These are phyloP conservation scores for Xylaria sp. DNA, from an alignment of 2,329 filamentous ascomycete genomes.

Conservation along the genomic window DNA sequence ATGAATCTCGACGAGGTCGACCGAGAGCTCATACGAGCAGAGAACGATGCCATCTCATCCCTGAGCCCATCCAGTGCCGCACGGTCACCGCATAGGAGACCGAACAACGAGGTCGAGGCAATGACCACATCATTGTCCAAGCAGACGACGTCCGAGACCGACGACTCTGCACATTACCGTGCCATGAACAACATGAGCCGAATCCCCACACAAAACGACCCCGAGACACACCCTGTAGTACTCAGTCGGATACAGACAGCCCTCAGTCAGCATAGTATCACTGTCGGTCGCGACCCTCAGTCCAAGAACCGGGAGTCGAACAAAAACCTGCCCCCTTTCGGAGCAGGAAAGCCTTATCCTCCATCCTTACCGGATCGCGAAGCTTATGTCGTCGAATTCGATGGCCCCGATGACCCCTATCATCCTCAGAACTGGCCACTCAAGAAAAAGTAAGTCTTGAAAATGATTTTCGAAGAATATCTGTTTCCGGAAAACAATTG, in stretches of 20 bases:
- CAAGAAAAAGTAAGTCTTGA: conserved; percentile 62
- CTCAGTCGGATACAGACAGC: conserved; percentile 67
- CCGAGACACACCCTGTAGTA: conserved; percentile 64
- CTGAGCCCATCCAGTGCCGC: conserved; percentile 1
- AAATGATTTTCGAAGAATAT: too few relatives aligned
- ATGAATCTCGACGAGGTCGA: conserved; percentile 47
- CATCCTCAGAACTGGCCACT: conserved; percentile 85
- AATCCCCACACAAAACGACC: conserved; percentile 59
- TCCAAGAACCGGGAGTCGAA: conserved; percentile 38
- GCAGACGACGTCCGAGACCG: conserved; percentile 44
- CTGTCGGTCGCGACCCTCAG: conserved; percentile 55
- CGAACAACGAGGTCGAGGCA: conserved; percentile 54
- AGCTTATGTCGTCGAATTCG: conserved; percentile 79
- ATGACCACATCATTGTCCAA: conserved; percentile 50
- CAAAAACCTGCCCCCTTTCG: conserved; percentile 62
- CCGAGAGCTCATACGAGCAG: conserved; percentile 47
- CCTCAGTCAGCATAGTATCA: conserved; percentile 63
- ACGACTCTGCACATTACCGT: conserved; percentile 33
- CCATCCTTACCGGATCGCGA: conserved; percentile 64
- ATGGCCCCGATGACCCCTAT: conserved; percentile 74
- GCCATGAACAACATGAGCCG: conserved; percentile 49
- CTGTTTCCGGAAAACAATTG: too few relatives aligned
- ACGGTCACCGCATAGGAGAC: conserved; percentile 30
- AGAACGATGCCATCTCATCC: conserved; percentile 32
- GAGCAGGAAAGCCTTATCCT: conserved; percentile 69